Base-by-base conservation (phyloP, 257 asterid species). In the Galeopsis tetrahit region DNA sequence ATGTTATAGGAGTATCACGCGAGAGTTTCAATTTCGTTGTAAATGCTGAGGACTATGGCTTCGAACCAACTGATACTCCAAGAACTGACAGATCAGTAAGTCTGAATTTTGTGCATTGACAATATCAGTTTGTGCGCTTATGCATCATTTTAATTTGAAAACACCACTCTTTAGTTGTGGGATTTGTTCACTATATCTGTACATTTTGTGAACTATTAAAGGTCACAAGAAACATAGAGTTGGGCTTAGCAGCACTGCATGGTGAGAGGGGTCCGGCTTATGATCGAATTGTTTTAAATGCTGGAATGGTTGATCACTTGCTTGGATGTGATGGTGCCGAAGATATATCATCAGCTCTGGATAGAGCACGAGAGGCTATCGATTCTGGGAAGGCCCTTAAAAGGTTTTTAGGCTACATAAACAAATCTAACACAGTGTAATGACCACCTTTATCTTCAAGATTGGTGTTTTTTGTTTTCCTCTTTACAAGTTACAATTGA, bases 31-130 rank as follows among this genome's bases (percentile, higher is more conserved):
- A 83, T 71, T 46, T 74, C 62, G 88, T 82, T 70, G 97, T 91
- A 80, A 87, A 88, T 31, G 98, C 99, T 33, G 70, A 65, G 72
- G 93, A 89, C 59, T 85, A 83, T 67, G 96, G 99, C 51, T 89
- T 94, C 83, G 90, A 82, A 68, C 90, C 96, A 55, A 83, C 96
- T n/a, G 97, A 94, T 74, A 91, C 98, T 77, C 99, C 99, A 72
- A 85, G 99, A 80, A 91, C 99, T 15, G 98, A 94, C 80, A 84
- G 98, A 91, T 94, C 97, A 60, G 98, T 94, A 86, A 83, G 84
- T 43, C 52, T n/a, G 43, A 58, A 32, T 5, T 52, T 1, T 32
- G 14, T 28, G 44, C 7, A 55, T 55, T 34, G 60, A 35, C 42
- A 14, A 40, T 63, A 35, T 60, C 6, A 58, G 75, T 66, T 59